Percentiles rank a stretch among this genome's conserved stretches.
Evolutionary conservation across 257 asterid genomes (phyloP).

Genomic region (Mentha longifolia): DNA sequence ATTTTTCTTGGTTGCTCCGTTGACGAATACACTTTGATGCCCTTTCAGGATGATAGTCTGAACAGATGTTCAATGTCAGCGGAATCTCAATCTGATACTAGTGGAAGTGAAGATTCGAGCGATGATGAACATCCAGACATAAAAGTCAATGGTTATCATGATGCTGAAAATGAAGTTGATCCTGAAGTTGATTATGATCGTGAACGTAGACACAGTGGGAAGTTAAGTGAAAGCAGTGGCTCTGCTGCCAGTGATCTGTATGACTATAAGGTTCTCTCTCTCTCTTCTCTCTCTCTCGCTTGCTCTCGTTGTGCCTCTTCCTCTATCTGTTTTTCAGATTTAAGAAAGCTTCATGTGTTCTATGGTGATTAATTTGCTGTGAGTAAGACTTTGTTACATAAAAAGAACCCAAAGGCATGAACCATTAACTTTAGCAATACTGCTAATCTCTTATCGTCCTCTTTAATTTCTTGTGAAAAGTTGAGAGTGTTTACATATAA

Average conservation of each 20-base stretch:
- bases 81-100: conserved; percentile 72
- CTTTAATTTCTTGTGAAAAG: background rate
- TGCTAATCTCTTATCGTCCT: background rate
- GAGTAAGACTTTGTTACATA: background rate
- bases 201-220: conserved; percentile 86
- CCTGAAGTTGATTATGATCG: conserved; percentile 71
- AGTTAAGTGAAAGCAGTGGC: conserved; percentile 90
- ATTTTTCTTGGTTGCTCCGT: conserved; percentile 15
- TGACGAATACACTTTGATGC: conserved; percentile 27
- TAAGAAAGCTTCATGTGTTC: conserved; percentile 9
- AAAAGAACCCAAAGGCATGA: background rate
- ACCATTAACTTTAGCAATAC: background rate
- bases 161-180: conserved; percentile 81
- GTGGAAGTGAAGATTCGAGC: conserved; percentile 72
- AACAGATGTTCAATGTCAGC: conserved; percentile 84
- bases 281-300: no score
- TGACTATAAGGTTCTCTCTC: conserved; percentile 72
- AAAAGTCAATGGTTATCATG: conserved; percentile 76
- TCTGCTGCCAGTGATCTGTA: conserved; percentile 88
- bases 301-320: background rate
- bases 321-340: background rate
- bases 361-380: conserved; percentile 8
- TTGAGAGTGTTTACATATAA: background rate
- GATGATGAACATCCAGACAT: conserved; percentile 66
- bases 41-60: conserved; percentile 70